These are phyloP conservation scores for Alternaria hordeiaustralica DNA, from an alignment of 2,329 filamentous ascomycete species.

Conservation along the genomic window DNA sequence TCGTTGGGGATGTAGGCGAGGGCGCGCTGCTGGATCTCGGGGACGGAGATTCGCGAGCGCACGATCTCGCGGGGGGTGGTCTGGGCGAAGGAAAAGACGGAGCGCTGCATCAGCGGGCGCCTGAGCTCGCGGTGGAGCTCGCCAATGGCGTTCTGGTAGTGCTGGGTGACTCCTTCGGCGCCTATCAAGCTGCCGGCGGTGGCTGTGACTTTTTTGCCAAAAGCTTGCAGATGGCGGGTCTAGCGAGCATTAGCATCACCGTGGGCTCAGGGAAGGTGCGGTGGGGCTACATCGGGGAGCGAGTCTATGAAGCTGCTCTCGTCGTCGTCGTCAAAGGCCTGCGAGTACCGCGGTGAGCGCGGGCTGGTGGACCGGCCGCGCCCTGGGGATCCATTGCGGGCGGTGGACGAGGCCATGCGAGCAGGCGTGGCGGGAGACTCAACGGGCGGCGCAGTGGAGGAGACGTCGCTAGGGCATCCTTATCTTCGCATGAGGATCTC, in stretches of 20 bases:
- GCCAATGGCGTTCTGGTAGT: conserved; percentile 86
- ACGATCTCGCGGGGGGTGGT: conserved; percentile 94
- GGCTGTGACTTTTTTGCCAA: conserved; percentile 91
- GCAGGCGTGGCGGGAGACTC: conserved; percentile 10
- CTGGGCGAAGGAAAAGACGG: conserved; percentile 88
- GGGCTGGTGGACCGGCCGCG: conserved; percentile 33
- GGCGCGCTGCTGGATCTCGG: conserved; percentile 93
- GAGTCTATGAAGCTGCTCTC: conserved; percentile 41
- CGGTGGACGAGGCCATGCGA: conserved; percentile 38
- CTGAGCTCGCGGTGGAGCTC: conserved; percentile 90
- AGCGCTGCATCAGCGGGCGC: conserved; percentile 82
- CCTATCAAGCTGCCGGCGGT: conserved; percentile 90
- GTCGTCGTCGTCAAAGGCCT: conserved; percentile 33
- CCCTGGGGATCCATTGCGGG: conserved; percentile 39
- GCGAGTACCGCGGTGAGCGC: conserved; percentile 24
- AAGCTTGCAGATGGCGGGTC: conserved; percentile 89
- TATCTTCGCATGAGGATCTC: not conserved
- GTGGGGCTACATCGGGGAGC: conserved; percentile 38
- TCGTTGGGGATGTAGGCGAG: conserved; percentile 89
- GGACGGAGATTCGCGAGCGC: conserved; percentile 85
- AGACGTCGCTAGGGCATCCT: conserved; percentile 15
- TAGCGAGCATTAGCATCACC: conserved; percentile 50
- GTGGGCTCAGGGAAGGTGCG: not conserved
- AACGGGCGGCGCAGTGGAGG: not conserved
- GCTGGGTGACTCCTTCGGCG: conserved; percentile 60